Evolutionary conservation across 2,329 filamentous ascomycete species (phyloP).

Genomic region (Sporothrix globosa): DNA sequence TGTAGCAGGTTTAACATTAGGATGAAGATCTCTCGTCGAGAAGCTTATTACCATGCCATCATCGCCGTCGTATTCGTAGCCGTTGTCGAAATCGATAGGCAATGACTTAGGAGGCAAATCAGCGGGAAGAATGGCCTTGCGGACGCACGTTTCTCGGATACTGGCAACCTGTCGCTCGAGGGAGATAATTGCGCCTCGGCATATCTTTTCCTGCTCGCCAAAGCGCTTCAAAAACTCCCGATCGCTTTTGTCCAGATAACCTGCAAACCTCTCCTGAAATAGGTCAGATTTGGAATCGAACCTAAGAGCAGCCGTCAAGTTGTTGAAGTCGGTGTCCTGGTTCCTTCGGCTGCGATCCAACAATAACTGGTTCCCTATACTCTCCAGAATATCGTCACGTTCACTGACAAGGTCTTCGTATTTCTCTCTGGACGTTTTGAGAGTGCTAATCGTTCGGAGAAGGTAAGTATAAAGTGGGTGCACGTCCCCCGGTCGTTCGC

Average conservation of each 20-base stretch:
- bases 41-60: not conserved
- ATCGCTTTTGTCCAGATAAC: constrained; percentile 45
- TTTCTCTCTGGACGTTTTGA: constrained; percentile 54
- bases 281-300: constrained; percentile 36
- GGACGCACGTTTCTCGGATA: constrained; percentile 48
- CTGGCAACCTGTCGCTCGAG: not conserved
- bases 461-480: constrained; percentile 55
- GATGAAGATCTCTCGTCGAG: not conserved
- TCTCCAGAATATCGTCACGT: constrained; percentile 46
- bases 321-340: constrained; percentile 45
- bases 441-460: constrained; percentile 49
- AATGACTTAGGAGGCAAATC: constrained; percentile 48
- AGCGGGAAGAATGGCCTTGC: constrained; percentile 49
- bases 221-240: constrained; percentile 52
- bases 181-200: not conserved
- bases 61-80: not conserved
- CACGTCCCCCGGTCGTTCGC: constrained; percentile 41
- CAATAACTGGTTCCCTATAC: constrained; percentile 40
- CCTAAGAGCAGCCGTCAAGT: constrained; percentile 41
- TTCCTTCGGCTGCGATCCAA: constrained; percentile 32
- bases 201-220: constrained; percentile 34
- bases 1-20: not conserved
- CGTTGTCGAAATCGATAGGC: constrained; percentile 43
- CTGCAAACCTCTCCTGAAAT: constrained; percentile 35
- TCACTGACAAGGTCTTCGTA: constrained; percentile 50